These are phyloP conservation scores for Cadophora sp. DNA, from an alignment of 2,329 filamentous ascomycete genomes.

Conservation along the genomic window DNA sequence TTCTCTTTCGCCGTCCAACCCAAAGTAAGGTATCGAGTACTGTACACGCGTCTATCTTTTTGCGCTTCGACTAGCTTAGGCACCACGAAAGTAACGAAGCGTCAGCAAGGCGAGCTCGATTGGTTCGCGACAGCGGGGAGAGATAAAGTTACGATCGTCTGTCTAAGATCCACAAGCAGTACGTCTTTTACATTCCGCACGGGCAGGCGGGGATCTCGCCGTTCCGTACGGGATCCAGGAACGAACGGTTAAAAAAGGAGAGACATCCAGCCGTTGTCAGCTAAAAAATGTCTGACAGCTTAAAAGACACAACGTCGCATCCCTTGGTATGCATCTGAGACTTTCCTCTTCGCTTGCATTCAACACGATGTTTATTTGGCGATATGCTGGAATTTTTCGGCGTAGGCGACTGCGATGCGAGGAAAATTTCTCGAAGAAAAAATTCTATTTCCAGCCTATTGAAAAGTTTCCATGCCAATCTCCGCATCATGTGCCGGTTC, in stretches of 20 bases:
- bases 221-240: constrained; percentile 2
- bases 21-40: background rate
- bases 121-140: background rate
- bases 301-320: background rate
- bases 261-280: constrained; percentile 5
- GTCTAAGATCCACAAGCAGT: constrained; percentile 3
- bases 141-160: constrained; percentile 13
- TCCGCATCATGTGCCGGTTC: background rate
- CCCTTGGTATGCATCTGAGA: background rate
- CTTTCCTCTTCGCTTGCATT: background rate
- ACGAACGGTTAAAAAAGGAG: background rate
- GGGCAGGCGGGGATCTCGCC: background rate
- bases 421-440: background rate
- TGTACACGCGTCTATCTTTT: constrained; percentile 1
- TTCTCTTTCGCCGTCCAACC: constrained; percentile 5
- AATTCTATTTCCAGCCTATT: background rate
- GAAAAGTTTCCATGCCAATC: background rate
- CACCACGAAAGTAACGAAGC: background rate
- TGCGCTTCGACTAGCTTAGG: background rate
- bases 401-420: background rate
- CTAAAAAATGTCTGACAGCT: background rate
- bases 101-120: background rate
- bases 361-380: background rate
- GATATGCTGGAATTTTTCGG: background rate
- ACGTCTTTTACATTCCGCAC: background rate